phyloP scores from a whole-genome alignment of 1,284 basidiomycete species.

The Rhodotorula sp. region DNA sequence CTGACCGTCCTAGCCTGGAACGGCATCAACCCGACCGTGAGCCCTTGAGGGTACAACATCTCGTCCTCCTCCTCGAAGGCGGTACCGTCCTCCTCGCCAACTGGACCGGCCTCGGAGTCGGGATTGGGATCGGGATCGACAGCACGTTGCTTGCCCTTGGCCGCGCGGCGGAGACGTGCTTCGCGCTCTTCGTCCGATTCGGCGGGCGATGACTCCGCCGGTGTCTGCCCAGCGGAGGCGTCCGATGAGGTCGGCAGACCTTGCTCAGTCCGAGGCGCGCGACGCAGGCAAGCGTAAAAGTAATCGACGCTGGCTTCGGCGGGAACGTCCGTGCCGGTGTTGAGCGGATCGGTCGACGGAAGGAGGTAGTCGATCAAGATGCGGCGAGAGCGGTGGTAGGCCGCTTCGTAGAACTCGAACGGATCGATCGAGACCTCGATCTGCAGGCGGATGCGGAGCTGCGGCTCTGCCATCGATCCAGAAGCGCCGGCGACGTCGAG shows the following conservation, averaged over 20 bases:
- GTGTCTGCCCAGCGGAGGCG: background rate
- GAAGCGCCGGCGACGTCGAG: background rate
- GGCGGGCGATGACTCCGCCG: background rate
- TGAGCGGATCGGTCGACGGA: slow-evolving; percentile 3
- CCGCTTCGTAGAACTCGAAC: background rate
- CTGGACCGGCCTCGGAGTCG: background rate
- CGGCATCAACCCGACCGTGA: slow-evolving; percentile 36
- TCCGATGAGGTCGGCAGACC: slow-evolving; percentile 14
- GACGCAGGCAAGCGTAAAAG: slow-evolving; percentile 28
- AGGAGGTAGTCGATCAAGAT: slow-evolving; percentile 31
- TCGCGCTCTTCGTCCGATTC: slow-evolving; percentile 16
- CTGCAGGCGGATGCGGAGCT: background rate
- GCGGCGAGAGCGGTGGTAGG: slow-evolving; percentile 17
- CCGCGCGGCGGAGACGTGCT: slow-evolving; percentile 4
- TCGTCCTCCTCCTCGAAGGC: slow-evolving; percentile 25
- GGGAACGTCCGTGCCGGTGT: background rate
- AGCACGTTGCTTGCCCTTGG: slow-evolving; percentile 37
- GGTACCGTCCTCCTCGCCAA: slow-evolving; percentile 1
- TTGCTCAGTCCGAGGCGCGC: slow-evolving; percentile 22
- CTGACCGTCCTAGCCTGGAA: slow-evolving; percentile 41
- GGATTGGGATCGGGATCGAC: background rate
- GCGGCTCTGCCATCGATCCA: too few species aligned
- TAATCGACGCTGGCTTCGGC: slow-evolving; percentile 24
- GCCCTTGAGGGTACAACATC: slow-evolving; percentile 20
- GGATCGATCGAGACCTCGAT: slow-evolving; percentile 13